These are phyloP conservation scores for Gloeophyllum trabeum DNA, from an alignment of 768 basidiomycete species.

Conservation along the genomic window DNA sequence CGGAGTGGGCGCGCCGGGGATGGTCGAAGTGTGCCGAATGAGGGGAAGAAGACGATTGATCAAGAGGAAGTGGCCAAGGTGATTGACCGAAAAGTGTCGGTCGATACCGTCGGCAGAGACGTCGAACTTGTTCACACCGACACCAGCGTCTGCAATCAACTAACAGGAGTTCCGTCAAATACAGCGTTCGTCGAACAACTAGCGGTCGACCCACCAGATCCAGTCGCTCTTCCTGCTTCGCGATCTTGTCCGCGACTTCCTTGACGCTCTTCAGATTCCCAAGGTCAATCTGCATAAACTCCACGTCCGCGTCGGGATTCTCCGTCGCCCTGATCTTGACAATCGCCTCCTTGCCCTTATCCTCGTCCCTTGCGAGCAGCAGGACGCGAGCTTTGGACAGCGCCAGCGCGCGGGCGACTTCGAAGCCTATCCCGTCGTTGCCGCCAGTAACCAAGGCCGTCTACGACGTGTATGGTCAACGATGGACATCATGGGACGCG, in stretches of 20 bases:
- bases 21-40: conserved; percentile 20
- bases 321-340: conserved; percentile 10
- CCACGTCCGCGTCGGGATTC: conserved; percentile 9
- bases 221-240: conserved; percentile 8
- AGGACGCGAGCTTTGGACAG: conserved; percentile 17
- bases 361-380: conserved; percentile 12
- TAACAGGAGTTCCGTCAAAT: conserved; percentile 6
- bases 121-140: conserved; percentile 16
- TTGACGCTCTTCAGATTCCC: conserved; percentile 14
- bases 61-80: conserved; percentile 28
- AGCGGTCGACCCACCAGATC: conserved; percentile 10
- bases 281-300: conserved; percentile 18
- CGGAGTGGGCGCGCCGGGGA: conserved; percentile 15
- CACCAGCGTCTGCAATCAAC: conserved; percentile 18
- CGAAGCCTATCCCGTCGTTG: conserved; percentile 18
- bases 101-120: conserved; percentile 15
- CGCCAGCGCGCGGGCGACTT: conserved; percentile 18
- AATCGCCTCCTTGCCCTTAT: conserved; percentile 15
- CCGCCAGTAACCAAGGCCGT: conserved; percentile 20
- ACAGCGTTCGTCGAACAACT: no score
- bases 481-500: no score
- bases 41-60: conserved; percentile 30
- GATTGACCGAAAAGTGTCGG: conserved; percentile 21
- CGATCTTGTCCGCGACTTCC: conserved; percentile 15
- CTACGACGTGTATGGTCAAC: no score